phyloP scores from a whole-genome alignment of 441 rosid genomes.

The Erysimum pusillum region DNA sequence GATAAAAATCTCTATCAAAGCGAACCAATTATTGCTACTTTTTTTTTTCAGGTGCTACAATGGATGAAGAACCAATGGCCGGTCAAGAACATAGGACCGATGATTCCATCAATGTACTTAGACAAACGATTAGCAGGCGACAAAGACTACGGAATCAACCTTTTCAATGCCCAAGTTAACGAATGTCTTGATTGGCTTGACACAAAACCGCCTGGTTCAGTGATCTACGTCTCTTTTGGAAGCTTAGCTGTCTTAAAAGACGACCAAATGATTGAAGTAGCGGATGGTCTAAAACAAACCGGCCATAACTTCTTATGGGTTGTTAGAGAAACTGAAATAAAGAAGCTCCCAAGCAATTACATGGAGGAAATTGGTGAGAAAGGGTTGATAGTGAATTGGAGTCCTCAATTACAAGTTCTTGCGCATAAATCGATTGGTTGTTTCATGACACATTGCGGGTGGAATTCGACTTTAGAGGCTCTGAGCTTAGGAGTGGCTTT shows the following conservation, averaged over 20 bases:
- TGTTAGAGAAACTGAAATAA: constrained; percentile 54
- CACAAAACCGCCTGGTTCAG: constrained; percentile 49
- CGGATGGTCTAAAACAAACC: constrained; percentile 48
- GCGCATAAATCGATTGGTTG: constrained; percentile 51
- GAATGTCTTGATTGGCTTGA: constrained; percentile 58
- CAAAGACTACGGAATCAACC: constrained; percentile 51
- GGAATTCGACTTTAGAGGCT: constrained; percentile 58
- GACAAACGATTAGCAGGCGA: constrained; percentile 53
- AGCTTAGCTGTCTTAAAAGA: constrained; percentile 51
- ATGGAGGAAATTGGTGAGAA: constrained; percentile 44
- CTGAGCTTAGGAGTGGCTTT: constrained; percentile 61
- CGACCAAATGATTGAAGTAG: constrained; percentile 60
- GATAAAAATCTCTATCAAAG: not conserved
- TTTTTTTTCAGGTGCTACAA: constrained; percentile 42
- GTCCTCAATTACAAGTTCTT: constrained; percentile 62
- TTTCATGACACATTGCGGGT: constrained; percentile 53
- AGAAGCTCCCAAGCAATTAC: constrained; percentile 56
- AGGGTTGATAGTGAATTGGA: constrained; percentile 62
- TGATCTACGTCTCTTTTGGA: constrained; percentile 62
- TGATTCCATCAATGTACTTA: constrained; percentile 56
- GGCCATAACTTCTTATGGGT: constrained; percentile 64
- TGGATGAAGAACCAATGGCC: constrained; percentile 51
- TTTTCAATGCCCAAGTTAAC: constrained; percentile 48
- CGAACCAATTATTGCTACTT: not conserved
- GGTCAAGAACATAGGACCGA: constrained; percentile 52